Evolutionary conservation across 1,139 yeast genomes (phyloP).

Genomic region (Magnusiomyces fungicola): DNA sequence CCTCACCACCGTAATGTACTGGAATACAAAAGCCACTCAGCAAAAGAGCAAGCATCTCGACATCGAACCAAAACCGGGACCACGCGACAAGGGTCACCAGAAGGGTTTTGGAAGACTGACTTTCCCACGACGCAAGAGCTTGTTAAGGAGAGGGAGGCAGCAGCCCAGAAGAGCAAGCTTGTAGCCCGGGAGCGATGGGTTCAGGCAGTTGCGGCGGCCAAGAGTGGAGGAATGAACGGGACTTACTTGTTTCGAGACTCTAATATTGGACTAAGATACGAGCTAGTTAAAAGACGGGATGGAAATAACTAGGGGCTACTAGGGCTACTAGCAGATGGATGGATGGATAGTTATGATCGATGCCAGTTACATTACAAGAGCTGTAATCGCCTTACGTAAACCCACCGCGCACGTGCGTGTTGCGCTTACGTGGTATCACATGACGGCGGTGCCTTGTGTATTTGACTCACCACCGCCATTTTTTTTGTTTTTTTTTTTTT

Average conservation of each 20-base stretch:
- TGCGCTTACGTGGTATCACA: too few species aligned
- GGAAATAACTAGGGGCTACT: too few species aligned
- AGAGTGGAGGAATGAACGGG: not conserved
- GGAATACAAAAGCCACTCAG: not conserved
- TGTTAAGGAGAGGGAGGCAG: slow-evolving; percentile 19
- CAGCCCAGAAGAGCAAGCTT: slow-evolving; percentile 15
- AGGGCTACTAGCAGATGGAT: not conserved
- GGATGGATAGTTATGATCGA: too few species aligned
- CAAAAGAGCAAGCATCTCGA: not conserved
- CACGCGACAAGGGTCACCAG: slow-evolving; percentile 23
- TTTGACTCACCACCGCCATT: not conserved
- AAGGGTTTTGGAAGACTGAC: slow-evolving; percentile 31
- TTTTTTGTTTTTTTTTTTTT: too few species aligned
- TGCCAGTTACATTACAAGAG: too few species aligned
- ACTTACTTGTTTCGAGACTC: not conserved
- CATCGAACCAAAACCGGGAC: not conserved
- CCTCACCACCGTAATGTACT: not conserved
- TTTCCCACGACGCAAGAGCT: slow-evolving; percentile 29
- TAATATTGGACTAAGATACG: not conserved
- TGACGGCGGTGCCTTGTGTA: too few species aligned
- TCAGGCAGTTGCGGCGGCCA: not conserved
- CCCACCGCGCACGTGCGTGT: too few species aligned
- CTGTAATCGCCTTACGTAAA: too few species aligned
- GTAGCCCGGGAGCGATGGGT: slow-evolving; percentile 12
- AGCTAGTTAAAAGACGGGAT: not conserved